These are phyloP conservation scores for Fomes fomentarius DNA, from an alignment of 1,284 basidiomycete species.

Conservation along the genomic window DNA sequence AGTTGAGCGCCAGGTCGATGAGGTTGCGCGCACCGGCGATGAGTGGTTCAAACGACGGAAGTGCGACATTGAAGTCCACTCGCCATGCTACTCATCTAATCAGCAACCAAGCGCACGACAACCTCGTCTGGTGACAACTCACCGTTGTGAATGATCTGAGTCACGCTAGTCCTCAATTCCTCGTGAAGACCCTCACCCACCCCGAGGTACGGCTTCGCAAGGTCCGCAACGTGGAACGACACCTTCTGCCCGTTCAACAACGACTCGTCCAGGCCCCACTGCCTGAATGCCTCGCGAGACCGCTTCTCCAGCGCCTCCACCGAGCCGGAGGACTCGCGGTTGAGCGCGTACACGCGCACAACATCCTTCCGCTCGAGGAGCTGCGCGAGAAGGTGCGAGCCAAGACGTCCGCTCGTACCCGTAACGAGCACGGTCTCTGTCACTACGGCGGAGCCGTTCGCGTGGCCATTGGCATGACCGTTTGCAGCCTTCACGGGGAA, in stretches of 20 bases:
- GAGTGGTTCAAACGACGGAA: slow-evolving; percentile 38
- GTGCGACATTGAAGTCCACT: slow-evolving; percentile 39
- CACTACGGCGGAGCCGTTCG: neutral
- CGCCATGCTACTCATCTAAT: slow-evolving; percentile 30
- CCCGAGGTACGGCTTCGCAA: slow-evolving; percentile 26
- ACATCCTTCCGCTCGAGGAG: slow-evolving; percentile 30
- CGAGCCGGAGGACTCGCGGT: slow-evolving; percentile 27
- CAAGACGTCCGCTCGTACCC: slow-evolving; percentile 41
- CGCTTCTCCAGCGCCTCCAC: slow-evolving; percentile 21
- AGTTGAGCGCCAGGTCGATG: slow-evolving; percentile 37
- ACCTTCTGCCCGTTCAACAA: slow-evolving; percentile 22
- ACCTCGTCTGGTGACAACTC: neutral
- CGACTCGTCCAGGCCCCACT: slow-evolving; percentile 24
- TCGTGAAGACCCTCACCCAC: slow-evolving; percentile 25
- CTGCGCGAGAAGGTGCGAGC: slow-evolving; percentile 34
- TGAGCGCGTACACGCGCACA: slow-evolving; percentile 36
- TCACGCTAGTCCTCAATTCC: slow-evolving; percentile 22
- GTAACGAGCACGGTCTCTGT: slow-evolving; percentile 35
- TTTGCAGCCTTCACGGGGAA: slow-evolving; percentile 13
- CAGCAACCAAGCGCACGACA: neutral
- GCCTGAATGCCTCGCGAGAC: slow-evolving; percentile 31
- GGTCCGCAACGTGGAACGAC: slow-evolving; percentile 30
- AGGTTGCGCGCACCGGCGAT: slow-evolving; percentile 33
- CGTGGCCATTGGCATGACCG: slow-evolving; percentile 6
- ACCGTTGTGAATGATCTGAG: slow-evolving; percentile 33